phyloP scores from a whole-genome alignment of 345 rosid species.

The Dipteronia dyeriana region DNA sequence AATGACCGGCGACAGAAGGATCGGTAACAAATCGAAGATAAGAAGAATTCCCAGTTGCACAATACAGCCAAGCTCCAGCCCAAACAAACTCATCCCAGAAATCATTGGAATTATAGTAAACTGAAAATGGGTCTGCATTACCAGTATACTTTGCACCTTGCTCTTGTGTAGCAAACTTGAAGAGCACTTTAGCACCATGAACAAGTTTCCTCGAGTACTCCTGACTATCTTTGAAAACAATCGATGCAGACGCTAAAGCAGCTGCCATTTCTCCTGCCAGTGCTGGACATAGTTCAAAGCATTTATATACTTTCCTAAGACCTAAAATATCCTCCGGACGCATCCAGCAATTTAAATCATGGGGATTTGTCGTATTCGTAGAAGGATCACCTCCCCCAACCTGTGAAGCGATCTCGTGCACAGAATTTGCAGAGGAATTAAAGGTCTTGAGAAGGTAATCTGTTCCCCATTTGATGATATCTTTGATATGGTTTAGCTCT shows the following conservation, averaged over 20 bases:
- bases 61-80: conserved; percentile 95
- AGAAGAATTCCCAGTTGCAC: conserved; percentile 81
- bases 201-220: conserved; percentile 91
- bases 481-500: conserved; percentile 88
- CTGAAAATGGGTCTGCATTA: conserved; percentile 47
- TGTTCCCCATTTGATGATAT: conserved; percentile 90
- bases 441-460: conserved; percentile 94
- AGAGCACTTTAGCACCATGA: conserved; percentile 80
- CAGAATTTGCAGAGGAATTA: conserved; percentile 71
- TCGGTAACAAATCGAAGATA: conserved; percentile 76
- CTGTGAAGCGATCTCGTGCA: conserved; percentile 26
- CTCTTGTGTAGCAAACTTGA: conserved; percentile 62
- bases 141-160: conserved; percentile 81
- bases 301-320: conserved; percentile 54
- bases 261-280: conserved; percentile 99
- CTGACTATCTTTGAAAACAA: conserved; percentile 89
- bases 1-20: conserved; percentile 75
- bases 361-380: conserved; percentile 59
- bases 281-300: conserved; percentile 65
- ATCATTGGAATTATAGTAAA: conserved; percentile 75
- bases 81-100: conserved; percentile 96
- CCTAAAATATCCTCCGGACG: conserved; percentile 90
- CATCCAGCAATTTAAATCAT: conserved; percentile 98
- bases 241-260: conserved; percentile 88
- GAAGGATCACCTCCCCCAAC: conserved; percentile 18